Evolutionary conservation across 169 alveolate genomes (phyloP).

Genomic region (Eimeria tenella): DNA sequence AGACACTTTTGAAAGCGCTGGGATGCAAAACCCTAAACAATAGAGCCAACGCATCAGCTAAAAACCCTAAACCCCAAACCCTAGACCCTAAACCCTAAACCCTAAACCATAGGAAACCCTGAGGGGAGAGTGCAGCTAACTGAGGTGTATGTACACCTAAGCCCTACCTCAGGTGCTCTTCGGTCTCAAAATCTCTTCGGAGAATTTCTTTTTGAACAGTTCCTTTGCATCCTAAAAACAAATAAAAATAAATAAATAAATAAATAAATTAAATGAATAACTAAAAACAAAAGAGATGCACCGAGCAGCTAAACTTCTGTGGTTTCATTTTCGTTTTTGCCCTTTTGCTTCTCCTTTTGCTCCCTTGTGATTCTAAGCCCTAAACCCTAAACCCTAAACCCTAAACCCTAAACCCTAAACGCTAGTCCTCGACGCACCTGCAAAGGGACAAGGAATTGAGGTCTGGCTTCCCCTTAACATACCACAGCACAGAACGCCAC

Average conservation of each 20-base stretch:
- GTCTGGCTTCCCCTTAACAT: background rate
- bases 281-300: background rate
- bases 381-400: background rate
- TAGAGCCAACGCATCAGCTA: too few species aligned
- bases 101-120: too few species aligned
- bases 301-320: background rate
- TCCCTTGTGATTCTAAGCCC: background rate
- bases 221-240: background rate
- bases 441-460: background rate
- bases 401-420: background rate
- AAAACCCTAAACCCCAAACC: too few species aligned
- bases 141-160: background rate
- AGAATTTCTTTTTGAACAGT: background rate
- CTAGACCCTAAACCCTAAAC: too few species aligned
- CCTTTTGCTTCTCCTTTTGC: background rate
- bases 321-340: background rate
- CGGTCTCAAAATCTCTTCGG: background rate
- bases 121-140: background rate
- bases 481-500: constrained; percentile 52
- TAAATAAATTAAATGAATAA: too few species aligned
- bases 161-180: background rate
- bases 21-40: too few species aligned
- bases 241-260: too few species aligned
- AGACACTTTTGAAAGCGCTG: background rate
- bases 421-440: constrained; percentile 21